Conservation (phyloP, 345 rosid species). For the Limnanthes douglasii region DNA sequence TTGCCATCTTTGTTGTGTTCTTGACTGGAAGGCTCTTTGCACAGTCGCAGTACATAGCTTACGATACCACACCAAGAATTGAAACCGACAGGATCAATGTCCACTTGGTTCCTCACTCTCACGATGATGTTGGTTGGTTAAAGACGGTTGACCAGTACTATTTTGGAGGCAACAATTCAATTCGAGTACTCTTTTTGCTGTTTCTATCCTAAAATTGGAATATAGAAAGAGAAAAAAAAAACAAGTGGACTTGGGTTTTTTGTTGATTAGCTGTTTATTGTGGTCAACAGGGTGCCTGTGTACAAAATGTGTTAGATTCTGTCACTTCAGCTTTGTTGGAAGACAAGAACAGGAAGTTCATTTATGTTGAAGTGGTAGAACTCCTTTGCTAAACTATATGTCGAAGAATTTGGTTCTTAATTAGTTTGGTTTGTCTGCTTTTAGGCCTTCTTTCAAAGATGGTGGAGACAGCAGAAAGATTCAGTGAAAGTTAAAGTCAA, state of each 20-base stretch:
- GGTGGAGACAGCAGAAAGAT: conserved; percentile 96
- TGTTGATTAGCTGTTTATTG: conserved; percentile 6
- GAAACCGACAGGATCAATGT: conserved; percentile 69
- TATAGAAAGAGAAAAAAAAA: conserved; percentile 2
- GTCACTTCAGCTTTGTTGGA: conserved; percentile 68
- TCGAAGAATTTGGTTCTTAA: neutral
- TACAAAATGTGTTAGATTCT: conserved; percentile 85
- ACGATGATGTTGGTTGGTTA: conserved; percentile 95
- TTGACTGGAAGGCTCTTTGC: too few relatives aligned
- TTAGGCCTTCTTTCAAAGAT: conserved; percentile 86
- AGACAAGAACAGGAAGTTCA: conserved; percentile 75
- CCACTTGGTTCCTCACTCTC: conserved; percentile 92
- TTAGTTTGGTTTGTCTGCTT: conserved; percentile 1
- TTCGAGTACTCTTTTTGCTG: conserved; percentile 31
- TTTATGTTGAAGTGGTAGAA: conserved; percentile 74
- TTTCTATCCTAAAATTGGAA: too few relatives aligned
- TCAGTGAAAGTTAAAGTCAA: conserved; percentile 54
- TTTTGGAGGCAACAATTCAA: conserved; percentile 78
- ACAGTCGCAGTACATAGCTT: conserved; percentile 41
- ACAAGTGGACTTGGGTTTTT: conserved; percentile 4
- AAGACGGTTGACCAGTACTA: conserved; percentile 96
- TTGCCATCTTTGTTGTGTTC: too few relatives aligned
- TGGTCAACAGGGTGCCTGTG: conserved; percentile 66
- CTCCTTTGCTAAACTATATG: neutral
- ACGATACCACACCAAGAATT: conserved; percentile 43